These are phyloP conservation scores for Pythium brassicae DNA, from an alignment of 352 stramenopile species.

Conservation along the genomic window DNA sequence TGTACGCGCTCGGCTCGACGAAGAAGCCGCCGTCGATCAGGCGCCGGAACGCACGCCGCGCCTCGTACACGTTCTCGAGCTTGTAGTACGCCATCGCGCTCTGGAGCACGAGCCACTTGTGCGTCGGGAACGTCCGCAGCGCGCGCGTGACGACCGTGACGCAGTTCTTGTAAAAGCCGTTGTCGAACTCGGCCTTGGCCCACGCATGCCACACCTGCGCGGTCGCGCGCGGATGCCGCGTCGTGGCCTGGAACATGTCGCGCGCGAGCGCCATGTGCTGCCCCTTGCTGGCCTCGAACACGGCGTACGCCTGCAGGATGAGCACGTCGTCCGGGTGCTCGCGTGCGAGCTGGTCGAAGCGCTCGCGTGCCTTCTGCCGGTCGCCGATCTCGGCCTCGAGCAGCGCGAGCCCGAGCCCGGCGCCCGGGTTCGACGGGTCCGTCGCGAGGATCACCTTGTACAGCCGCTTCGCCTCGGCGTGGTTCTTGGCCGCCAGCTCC, in stretches of 20 bases:
- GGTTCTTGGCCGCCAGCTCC: slow-evolving; percentile 74
- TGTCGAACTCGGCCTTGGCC: slow-evolving; percentile 80
- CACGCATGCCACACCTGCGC: slow-evolving; percentile 85
- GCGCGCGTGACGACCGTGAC: slow-evolving; percentile 62
- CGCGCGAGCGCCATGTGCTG: slow-evolving; percentile 65
- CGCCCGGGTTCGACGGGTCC: slow-evolving; percentile 59
- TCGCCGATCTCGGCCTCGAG: slow-evolving; percentile 59
- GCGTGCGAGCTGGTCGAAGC: slow-evolving; percentile 47
- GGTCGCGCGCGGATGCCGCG: slow-evolving; percentile 42
- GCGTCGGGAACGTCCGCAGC: slow-evolving; percentile 62
- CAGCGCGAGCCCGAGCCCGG: slow-evolving; percentile 68
- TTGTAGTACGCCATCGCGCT: slow-evolving; percentile 74
- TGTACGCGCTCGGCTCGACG: slow-evolving; percentile 70
- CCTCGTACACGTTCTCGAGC: slow-evolving; percentile 72
- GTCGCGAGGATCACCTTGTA: slow-evolving; percentile 83
- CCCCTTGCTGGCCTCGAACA: slow-evolving; percentile 68
- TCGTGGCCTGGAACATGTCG: slow-evolving; percentile 54
- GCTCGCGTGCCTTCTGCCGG: slow-evolving; percentile 47
- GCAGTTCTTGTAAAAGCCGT: slow-evolving; percentile 68
- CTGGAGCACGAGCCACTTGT: slow-evolving; percentile 84
- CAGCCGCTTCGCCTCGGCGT: slow-evolving; percentile 70
- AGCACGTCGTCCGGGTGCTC: slow-evolving; percentile 63
- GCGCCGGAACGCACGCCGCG: slow-evolving; percentile 59
- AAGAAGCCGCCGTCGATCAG: slow-evolving; percentile 72
- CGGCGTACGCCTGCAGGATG: slow-evolving; percentile 64